phyloP scores from a whole-genome alignment of 805 yeast species.

The Myxozyma vanderwaltii region DNA sequence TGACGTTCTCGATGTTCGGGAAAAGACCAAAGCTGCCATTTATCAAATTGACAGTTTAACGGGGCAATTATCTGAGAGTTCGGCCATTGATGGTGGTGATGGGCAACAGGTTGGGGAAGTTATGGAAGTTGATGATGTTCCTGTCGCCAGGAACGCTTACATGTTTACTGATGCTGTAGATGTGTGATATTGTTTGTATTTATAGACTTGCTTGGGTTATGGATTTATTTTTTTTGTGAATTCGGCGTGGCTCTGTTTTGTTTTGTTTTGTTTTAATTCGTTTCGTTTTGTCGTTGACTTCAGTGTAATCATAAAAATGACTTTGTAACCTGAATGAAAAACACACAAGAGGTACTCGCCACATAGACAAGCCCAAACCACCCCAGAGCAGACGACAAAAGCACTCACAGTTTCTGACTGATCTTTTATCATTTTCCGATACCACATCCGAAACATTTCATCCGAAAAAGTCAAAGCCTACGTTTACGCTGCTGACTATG shows the following conservation, averaged over 20 bases:
- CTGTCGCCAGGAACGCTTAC: constrained; percentile 2
- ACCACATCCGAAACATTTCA: too few species aligned
- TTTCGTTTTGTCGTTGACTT: too few species aligned
- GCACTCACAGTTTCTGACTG: too few species aligned
- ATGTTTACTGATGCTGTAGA: neutral
- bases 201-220: neutral
- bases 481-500: too few species aligned
- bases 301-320: too few species aligned
- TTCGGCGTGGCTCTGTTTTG: neutral
- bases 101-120: neutral
- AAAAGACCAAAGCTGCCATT: constrained; percentile 52
- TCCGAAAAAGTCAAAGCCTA: too few species aligned
- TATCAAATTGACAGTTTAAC: constrained; percentile 42
- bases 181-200: neutral
- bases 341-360: too few species aligned
- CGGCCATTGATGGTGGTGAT: neutral
- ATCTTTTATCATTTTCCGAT: too few species aligned
- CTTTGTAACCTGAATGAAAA: too few species aligned
- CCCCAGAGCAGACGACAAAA: too few species aligned
- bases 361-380: too few species aligned
- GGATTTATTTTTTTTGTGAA: neutral
- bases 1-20: constrained; percentile 39
- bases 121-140: constrained; percentile 5
- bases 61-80: neutral
- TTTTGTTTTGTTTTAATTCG: neutral